Conservation (phyloP, 164 flowering plant species). For the Nymphaea colorata region DNA sequence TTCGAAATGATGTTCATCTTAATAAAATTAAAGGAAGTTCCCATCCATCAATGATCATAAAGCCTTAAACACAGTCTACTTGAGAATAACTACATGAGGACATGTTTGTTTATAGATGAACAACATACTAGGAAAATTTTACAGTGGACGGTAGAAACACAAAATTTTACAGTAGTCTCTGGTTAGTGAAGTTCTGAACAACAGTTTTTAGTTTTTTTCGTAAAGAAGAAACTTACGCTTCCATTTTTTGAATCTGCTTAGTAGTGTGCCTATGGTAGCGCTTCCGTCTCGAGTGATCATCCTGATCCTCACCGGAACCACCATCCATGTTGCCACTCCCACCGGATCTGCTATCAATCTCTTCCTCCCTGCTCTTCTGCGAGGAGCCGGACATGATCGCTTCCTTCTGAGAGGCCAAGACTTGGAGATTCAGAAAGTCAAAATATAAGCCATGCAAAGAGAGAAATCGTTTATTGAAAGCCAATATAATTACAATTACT, state of each 20-base stretch:
- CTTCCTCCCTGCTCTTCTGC: constrained; percentile 38
- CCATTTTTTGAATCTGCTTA: constrained; percentile 96
- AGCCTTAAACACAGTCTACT: no score
- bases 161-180: no score
- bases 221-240: constrained; percentile 37
- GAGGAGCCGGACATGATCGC: constrained; percentile 6
- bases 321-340: constrained; percentile 65
- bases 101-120: no score
- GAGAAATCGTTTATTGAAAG: background rate
- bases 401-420: constrained; percentile 11
- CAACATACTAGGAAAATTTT: no score
- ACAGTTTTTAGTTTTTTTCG: no score
- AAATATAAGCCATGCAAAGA: background rate
- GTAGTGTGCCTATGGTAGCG: constrained; percentile 89
- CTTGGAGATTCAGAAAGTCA: background rate
- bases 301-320: constrained; percentile 50
- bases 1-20: no score
- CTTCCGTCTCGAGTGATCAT: constrained; percentile 57
- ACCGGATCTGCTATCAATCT: constrained; percentile 55
- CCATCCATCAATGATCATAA: no score
- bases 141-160: no score
- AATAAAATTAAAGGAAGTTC: no score
- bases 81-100: no score
- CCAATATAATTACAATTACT: no score
- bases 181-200: no score